Percentiles rank a stretch among this genome's conserved stretches.
phyloP scores from a whole-genome alignment of 345 rosid species.

The Lumnitzera littorea region DNA sequence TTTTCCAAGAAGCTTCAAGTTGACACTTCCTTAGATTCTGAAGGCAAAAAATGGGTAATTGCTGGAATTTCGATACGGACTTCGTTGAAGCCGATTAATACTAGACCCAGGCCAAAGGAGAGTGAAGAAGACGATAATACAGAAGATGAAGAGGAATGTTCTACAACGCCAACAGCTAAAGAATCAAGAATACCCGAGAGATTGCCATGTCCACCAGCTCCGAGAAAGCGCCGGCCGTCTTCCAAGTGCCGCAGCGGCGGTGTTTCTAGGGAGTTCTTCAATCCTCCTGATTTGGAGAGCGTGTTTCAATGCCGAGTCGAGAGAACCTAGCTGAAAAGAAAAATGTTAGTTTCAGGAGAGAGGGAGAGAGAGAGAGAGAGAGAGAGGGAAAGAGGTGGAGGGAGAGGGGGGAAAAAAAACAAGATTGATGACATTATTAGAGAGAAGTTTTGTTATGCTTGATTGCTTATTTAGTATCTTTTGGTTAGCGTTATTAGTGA shows the following conservation, averaged over 20 bases:
- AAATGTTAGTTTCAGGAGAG: not conserved
- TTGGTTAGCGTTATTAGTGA: no score
- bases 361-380: not conserved
- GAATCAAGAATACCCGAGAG: conserved; percentile 72
- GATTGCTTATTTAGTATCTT: no score
- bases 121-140: conserved; percentile 16
- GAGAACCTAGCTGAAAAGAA: conserved; percentile 21
- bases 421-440: no score
- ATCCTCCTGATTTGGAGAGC: conserved; percentile 74
- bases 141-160: conserved; percentile 29
- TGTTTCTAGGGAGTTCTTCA: conserved; percentile 58
- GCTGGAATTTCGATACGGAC: conserved; percentile 55
- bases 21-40: conserved; percentile 47
- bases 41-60: conserved; percentile 71
- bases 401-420: no score
- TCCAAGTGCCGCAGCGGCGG: conserved; percentile 43
- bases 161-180: conserved; percentile 72
- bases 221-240: conserved; percentile 60
- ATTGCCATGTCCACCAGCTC: conserved; percentile 74
- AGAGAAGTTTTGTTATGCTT: no score
- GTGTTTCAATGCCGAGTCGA: conserved; percentile 62
- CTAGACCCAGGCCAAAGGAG: conserved; percentile 35
- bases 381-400: no score
- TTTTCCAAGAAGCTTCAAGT: conserved; percentile 56
- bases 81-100: conserved; percentile 61